Percentiles rank a stretch among this genome's conserved stretches.
Conservation (phyloP, 2,329 filamentous ascomycete genomes). For the Fusarium nurragi region DNA sequence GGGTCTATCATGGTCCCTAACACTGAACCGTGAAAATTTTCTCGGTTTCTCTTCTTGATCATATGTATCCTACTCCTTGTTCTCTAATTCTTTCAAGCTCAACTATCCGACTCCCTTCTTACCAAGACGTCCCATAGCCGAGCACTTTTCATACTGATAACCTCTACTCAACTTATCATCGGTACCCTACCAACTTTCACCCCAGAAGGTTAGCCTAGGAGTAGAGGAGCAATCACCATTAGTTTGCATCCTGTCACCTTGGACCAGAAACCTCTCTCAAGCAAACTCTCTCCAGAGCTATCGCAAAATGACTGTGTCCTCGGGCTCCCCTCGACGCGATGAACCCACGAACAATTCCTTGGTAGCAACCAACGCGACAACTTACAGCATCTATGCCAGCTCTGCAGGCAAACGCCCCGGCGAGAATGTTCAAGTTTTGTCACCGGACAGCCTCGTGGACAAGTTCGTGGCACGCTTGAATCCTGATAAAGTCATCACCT, state of each 20-base stretch:
- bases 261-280: not conserved
- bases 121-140: no score
- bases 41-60: not conserved
- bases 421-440: not conserved
- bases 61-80: not conserved
- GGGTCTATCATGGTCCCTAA: not conserved
- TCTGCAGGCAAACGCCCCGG: not conserved
- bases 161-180: no score
- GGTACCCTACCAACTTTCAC: no score
- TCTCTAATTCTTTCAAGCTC: not conserved
- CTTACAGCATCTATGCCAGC: constrained; percentile 3
- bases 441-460: not conserved
- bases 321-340: not conserved
- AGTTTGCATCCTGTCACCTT: no score
- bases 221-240: no score
- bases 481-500: not conserved
- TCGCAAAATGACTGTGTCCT: not conserved
- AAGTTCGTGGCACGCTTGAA: constrained; percentile 4
- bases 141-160: no score
- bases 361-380: no score
- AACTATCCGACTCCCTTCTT: accelerated
- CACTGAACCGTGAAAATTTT: not conserved
- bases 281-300: no score
- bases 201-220: no score
- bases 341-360: not conserved